Percentiles rank a stretch among this genome's conserved stretches.
These are phyloP conservation scores for Thamnidium elegans DNA, from an alignment of 192 early-diverging fungal species.

Conservation along the genomic window DNA sequence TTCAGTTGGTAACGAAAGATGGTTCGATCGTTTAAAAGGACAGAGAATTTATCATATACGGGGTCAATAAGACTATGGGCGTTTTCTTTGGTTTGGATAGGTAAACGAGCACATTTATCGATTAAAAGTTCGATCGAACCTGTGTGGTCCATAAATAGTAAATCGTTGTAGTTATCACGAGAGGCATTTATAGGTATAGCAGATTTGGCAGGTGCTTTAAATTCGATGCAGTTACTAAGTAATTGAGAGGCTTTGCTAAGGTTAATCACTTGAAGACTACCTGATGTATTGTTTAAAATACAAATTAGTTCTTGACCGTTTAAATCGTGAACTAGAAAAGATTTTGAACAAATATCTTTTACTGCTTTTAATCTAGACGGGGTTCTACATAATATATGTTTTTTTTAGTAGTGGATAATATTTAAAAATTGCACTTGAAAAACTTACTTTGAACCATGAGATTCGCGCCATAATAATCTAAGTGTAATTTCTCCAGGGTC, in stretches of 20 bases:
- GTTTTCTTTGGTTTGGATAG: background rate
- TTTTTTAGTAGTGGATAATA: background rate
- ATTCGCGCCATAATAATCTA: slow-evolving; percentile 1
- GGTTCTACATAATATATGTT: background rate
- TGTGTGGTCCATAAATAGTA: background rate
- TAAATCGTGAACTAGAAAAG: slow-evolving; percentile 7
- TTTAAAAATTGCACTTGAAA: background rate
- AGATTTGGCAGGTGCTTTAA: background rate
- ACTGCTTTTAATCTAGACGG: background rate
- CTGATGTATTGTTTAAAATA: slow-evolving; percentile 4
- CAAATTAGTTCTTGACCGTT: slow-evolving; percentile 5
- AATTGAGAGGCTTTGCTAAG: background rate
- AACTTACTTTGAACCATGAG: background rate
- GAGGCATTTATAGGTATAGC: slow-evolving; percentile 13
- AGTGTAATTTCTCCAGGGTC: background rate
- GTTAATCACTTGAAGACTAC: background rate
- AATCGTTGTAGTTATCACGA: slow-evolving; percentile 4
- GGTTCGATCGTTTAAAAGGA: background rate
- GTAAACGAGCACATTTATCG: background rate
- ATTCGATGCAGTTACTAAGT: background rate
- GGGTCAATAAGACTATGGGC: background rate
- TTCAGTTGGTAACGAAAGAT: background rate
- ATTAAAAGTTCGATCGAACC: background rate
- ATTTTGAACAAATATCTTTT: background rate
- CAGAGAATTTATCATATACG: slow-evolving; percentile 1